Evolutionary conservation across 768 basidiomycete species (phyloP), one percentile per base, ranked within the genome.

Genomic region (Suillus americanus): DNA sequence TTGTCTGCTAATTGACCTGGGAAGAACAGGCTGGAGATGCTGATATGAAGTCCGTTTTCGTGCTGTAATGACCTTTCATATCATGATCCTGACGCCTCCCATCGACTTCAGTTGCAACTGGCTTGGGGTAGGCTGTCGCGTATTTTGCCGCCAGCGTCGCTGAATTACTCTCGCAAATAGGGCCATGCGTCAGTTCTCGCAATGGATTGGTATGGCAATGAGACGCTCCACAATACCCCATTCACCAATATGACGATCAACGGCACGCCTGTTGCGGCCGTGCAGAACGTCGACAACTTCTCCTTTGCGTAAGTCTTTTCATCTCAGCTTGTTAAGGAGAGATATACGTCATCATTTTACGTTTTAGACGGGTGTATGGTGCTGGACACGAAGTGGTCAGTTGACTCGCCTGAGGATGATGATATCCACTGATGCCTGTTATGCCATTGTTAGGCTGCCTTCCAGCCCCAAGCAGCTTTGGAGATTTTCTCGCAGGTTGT

Each of bases 331-430:
- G 5, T 20, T 20, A 20, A 43, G 7, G 18, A 43, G 3, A 35
- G 20, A 43, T 1, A 41, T 43, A 50, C 51, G 37, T 57, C 37
- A 61, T 35, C 18, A 51, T 30, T 13, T 25, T 16, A 33, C 62
- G 30, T 16, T 23, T 30, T 43, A 88, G 87, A 66, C 79, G 86
- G 8, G 81, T 90, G 0, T 88, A 78, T 70, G 79, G 72, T 65
- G 76, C 87, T 9, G 88, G 88, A 12, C 89, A 89, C 67, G 84
- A 87, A 81, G 82, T 88, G 69, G 88, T 88, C 65, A 70, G 85
- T 78, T n/a, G 7, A 55, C 20, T 20, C 25, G 54, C 20, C n/a
- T 55, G 18, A 35, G 1, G 50, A 18, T 66, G 62, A 33, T n/a
- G 5, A n/a, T 28, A 40, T 33, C n/a, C 14, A 18, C 3, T 16